Percentiles rank a stretch among this genome's conserved stretches.
Evolutionary conservation across 75 land plant genomes (phyloP).

Genomic region (Pinus albicaulis): DNA sequence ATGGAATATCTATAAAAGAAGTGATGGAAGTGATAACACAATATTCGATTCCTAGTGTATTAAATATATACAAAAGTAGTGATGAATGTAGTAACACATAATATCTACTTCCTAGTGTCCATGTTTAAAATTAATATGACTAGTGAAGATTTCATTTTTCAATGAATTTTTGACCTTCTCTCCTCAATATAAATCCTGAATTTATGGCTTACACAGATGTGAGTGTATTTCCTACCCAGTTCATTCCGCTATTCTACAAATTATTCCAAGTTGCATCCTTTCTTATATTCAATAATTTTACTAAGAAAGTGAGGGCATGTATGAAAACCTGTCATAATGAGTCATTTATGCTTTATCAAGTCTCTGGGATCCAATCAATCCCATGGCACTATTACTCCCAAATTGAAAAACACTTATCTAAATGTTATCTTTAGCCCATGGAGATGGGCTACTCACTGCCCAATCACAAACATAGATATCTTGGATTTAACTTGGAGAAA

Average conservation of each 20-base stretch:
- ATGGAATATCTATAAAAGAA: no score
- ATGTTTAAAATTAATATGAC: no score
- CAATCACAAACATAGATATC: no score
- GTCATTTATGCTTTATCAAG: constrained; percentile 49
- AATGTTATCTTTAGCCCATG: no score
- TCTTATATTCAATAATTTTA: not conserved
- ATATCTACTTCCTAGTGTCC: no score
- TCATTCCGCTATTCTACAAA: not conserved
- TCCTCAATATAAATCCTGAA: not conserved
- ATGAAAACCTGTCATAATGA: not conserved
- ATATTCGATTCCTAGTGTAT: no score
- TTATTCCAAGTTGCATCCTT: no score
- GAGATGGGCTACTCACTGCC: no score
- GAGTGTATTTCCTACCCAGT: not conserved
- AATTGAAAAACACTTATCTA: constrained; percentile 94
- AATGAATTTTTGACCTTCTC: not conserved
- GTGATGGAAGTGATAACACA: no score
- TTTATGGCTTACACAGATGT: not conserved
- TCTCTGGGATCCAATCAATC: constrained; percentile 43
- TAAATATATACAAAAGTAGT: no score
- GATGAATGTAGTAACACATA: no score
- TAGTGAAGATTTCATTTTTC: not conserved
- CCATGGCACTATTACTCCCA: constrained; percentile 74
- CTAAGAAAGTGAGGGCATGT: not conserved
- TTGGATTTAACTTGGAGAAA: no score